Conservation (phyloP, 345 rosid genomes). For the Populus pruinosa region DNA sequence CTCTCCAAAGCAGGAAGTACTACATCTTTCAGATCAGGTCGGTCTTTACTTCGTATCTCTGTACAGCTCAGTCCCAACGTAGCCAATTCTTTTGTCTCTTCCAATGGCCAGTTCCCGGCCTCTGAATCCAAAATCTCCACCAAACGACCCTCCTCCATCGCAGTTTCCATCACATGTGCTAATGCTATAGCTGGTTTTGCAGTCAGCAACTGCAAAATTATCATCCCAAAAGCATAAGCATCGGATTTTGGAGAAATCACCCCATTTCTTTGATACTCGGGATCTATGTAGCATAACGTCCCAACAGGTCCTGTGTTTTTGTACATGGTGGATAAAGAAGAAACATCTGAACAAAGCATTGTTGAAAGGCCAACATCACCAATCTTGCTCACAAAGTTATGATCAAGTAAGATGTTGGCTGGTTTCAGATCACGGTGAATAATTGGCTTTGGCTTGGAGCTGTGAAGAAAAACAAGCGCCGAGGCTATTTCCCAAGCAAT, state of each 20-base stretch:
- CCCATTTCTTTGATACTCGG: conserved; percentile 90
- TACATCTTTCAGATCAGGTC: conserved; percentile 56
- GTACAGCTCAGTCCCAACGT: conserved; percentile 66
- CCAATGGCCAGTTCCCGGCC: conserved; percentile 77
- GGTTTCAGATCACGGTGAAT: conserved; percentile 93
- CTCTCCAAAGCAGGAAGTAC: conserved; percentile 68
- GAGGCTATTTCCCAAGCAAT: conserved; percentile 94
- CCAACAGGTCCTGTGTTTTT: conserved; percentile 72
- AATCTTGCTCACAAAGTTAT: conserved; percentile 76
- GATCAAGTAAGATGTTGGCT: conserved; percentile 79
- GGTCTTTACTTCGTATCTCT: conserved; percentile 68
- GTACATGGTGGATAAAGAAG: conserved; percentile 28
- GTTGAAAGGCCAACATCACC: conserved; percentile 90
- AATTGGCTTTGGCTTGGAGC: conserved; percentile 64
- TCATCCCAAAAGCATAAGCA: conserved; percentile 78
- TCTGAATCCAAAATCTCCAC: conserved; percentile 53
- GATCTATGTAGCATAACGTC: conserved; percentile 81
- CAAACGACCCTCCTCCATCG: conserved; percentile 40
- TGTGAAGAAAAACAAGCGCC: conserved; percentile 77
- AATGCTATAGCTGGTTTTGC: conserved; percentile 74
- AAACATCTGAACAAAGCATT: conserved; percentile 41
- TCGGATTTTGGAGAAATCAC: conserved; percentile 67
- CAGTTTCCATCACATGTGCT: conserved; percentile 57
- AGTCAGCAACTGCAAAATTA: conserved; percentile 75
- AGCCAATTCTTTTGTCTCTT: conserved; percentile 69